A percentile compares a stretch with the other conserved stretches of the same genome.
Conservation (phyloP, 2,329 filamentous ascomycete species). For the Chaetomium strumarium region DNA sequence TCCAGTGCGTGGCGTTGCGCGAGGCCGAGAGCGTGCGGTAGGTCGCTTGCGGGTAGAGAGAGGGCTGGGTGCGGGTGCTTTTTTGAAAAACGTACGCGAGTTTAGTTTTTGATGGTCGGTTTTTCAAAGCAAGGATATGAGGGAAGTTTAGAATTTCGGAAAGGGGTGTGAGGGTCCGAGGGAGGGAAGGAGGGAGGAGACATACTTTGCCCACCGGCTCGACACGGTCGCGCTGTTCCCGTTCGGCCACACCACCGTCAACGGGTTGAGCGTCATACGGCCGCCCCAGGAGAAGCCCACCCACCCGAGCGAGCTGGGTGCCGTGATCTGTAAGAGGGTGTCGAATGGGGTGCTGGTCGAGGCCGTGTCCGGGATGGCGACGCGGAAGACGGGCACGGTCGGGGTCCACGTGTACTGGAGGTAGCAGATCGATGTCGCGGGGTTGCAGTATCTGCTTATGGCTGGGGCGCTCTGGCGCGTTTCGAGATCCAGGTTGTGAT, state of each 20-base stretch:
- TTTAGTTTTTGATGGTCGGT: too few relatives aligned
- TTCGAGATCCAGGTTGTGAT: not conserved
- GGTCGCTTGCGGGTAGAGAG: slow-evolving; percentile 19
- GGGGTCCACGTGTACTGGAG: slow-evolving; percentile 18
- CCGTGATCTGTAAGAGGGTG: slow-evolving; percentile 33
- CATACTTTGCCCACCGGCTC: slow-evolving; percentile 33
- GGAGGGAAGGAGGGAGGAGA: slow-evolving; percentile 1
- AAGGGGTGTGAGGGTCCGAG: too few relatives aligned
- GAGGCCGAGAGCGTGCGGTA: slow-evolving; percentile 21
- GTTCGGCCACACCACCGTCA: slow-evolving; percentile 35
- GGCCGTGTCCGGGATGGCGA: slow-evolving; percentile 28
- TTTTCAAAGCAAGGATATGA: too few relatives aligned
- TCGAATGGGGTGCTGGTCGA: slow-evolving; percentile 26
- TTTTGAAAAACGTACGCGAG: not conserved
- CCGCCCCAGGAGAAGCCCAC: slow-evolving; percentile 36
- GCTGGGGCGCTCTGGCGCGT: slow-evolving; percentile 5
- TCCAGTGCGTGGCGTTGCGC: slow-evolving; percentile 24
- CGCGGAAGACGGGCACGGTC: slow-evolving; percentile 21
- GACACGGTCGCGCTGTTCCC: slow-evolving; percentile 32
- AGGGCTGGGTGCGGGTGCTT: slow-evolving; percentile 17
- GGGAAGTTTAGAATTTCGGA: too few relatives aligned
- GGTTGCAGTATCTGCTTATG: slow-evolving; percentile 14
- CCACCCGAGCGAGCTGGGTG: slow-evolving; percentile 32
- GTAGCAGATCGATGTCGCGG: slow-evolving; percentile 19
- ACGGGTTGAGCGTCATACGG: slow-evolving; percentile 35